Evolutionary conservation across 1,139 yeast genomes (phyloP).

Genomic region (Saccharomyces hybrid): DNA sequence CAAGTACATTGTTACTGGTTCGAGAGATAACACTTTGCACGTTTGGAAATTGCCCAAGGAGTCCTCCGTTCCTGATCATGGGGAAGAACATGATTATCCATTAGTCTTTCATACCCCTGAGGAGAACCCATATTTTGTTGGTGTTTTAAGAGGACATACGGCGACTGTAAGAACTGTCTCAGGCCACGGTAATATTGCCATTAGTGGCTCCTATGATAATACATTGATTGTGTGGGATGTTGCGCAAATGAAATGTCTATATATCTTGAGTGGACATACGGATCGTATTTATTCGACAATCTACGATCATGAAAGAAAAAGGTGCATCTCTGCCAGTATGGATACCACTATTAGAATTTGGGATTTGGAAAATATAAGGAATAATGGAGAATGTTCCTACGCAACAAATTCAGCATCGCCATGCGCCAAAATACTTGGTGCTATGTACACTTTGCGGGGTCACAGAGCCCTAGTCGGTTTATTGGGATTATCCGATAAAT

Average conservation of each 20-base stretch:
- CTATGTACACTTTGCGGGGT: conserved; percentile 43
- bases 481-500: conserved; percentile 65
- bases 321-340: conserved; percentile 89
- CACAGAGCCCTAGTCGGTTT: conserved; percentile 88
- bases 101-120: conserved; percentile 36
- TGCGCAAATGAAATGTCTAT: conserved; percentile 62
- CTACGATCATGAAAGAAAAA: conserved; percentile 61
- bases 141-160: conserved; percentile 73
- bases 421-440: conserved; percentile 26
- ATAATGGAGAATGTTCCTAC: conserved; percentile 24
- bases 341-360: conserved; percentile 84
- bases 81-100: conserved; percentile 30
- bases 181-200: conserved; percentile 75
- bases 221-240: conserved; percentile 91
- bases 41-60: conserved; percentile 79
- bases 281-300: conserved; percentile 85
- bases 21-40: conserved; percentile 81
- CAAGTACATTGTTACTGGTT: conserved; percentile 76
- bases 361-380: conserved; percentile 51
- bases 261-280: conserved; percentile 75
- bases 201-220: conserved; percentile 87
- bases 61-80: conserved; percentile 18
- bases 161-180: conserved; percentile 83
- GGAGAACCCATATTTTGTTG: conserved; percentile 64
- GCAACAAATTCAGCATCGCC: conserved; percentile 20